A percentile compares a stretch with the other conserved stretches of the same genome.
Conservation (phyloP, 169 alveolate genomes). For the Plasmodium fragile region DNA sequence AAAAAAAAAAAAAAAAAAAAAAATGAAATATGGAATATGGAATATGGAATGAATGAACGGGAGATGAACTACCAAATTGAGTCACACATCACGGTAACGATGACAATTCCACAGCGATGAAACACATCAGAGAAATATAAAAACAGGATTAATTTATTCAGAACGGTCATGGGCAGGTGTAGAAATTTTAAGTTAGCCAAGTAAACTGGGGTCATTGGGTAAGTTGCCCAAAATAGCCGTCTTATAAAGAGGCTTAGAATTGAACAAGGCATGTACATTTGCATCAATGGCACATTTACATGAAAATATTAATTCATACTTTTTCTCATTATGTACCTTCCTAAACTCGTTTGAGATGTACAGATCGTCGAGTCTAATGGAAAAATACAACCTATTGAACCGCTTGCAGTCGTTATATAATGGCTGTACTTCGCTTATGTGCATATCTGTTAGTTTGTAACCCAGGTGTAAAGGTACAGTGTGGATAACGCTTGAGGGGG, state of each 20-base stretch:
- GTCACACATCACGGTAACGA: neutral
- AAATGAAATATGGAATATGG: neutral
- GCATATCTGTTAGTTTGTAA: conserved; percentile 24
- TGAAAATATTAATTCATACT: conserved; percentile 79
- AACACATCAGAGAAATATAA: neutral
- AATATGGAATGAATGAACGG: neutral
- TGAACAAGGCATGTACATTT: conserved; percentile 56
- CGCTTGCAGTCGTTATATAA: conserved; percentile 81
- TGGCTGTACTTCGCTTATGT: conserved; percentile 62
- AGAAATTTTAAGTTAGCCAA: neutral
- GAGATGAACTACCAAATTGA: neutral
- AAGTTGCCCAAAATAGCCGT: conserved; percentile 26
- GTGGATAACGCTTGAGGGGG: neutral
- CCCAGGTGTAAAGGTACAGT: conserved; percentile 76
- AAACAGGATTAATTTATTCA: neutral
- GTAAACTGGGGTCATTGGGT: conserved; percentile 31
- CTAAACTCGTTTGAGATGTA: conserved; percentile 58
- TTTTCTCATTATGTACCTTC: conserved; percentile 45
- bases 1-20: neutral
- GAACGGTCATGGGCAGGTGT: neutral
- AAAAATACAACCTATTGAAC: conserved; percentile 68
- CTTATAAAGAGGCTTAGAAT: conserved; percentile 16
- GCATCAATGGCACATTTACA: conserved; percentile 74
- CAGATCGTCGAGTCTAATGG: conserved; percentile 75
- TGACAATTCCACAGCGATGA: neutral